Percentiles rank a stretch among this genome's conserved stretches.
Evolutionary conservation across 805 yeast species (phyloP).

Genomic region (Komagataella pseudopastoris): DNA sequence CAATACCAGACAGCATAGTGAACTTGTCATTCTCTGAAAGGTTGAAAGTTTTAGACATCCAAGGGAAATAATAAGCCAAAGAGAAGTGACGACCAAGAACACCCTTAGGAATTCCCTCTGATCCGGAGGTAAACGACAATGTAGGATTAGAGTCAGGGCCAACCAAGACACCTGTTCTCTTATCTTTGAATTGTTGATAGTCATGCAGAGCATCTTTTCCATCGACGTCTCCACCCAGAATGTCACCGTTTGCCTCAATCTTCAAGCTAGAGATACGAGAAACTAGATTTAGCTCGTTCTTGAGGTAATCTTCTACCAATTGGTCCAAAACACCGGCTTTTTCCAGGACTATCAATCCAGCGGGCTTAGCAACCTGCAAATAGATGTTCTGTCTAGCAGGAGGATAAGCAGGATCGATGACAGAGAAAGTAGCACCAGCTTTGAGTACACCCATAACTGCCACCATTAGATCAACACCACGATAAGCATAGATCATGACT

Average conservation of each 20-base stretch:
- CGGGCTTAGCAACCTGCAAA: conserved; percentile 86
- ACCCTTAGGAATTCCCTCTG: conserved; percentile 98
- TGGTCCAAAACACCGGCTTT: conserved; percentile 80
- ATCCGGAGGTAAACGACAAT: conserved; percentile 90
- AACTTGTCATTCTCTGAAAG: conserved; percentile 72
- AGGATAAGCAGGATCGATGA: conserved; percentile 97
- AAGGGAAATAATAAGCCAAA: conserved; percentile 92
- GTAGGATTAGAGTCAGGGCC: conserved; percentile 99
- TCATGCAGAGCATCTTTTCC: conserved; percentile 34
- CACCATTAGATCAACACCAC: conserved; percentile 94
- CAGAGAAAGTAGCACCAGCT: conserved; percentile 98
- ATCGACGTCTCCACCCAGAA: conserved; percentile 42
- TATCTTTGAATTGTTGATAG: conserved; percentile 30
- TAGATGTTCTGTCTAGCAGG: conserved; percentile 95
- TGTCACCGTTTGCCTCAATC: conserved; percentile 60
- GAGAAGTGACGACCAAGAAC: conserved; percentile 97
- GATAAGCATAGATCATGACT: conserved; percentile 93
- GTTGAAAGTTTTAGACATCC: conserved; percentile 89
- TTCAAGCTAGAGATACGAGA: conserved; percentile 69
- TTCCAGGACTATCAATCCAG: conserved; percentile 76
- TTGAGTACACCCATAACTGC: conserved; percentile 96
- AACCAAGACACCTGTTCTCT: conserved; percentile 77
- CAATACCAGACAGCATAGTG: conserved; percentile 97
- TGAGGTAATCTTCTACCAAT: conserved; percentile 67
- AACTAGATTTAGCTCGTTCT: conserved; percentile 56